Evolutionary conservation across 2,329 filamentous ascomycete species (phyloP).

Genomic region (Scopulariopsis brevicaulis): DNA sequence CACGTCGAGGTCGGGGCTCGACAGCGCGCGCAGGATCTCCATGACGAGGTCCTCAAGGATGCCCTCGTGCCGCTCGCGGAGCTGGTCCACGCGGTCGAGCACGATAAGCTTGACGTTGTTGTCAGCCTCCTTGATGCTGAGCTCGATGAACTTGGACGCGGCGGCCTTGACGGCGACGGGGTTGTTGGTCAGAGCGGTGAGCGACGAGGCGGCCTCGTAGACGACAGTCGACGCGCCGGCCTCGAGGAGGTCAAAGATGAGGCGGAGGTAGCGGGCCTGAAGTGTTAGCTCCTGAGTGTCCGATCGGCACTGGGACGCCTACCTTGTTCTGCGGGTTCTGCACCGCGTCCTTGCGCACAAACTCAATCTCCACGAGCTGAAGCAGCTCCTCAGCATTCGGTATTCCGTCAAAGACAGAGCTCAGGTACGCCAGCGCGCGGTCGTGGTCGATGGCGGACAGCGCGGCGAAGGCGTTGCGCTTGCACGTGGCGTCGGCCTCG

Average conservation of each 20-base stretch:
- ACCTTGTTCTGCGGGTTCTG: slow-evolving; percentile 93
- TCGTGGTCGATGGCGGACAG: slow-evolving; percentile 87
- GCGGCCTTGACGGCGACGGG: slow-evolving; percentile 96
- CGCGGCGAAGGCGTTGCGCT: slow-evolving; percentile 93
- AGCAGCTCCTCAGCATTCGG: slow-evolving; percentile 89
- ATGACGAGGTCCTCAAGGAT: slow-evolving; percentile 89
- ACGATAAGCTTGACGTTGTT: slow-evolving; percentile 99
- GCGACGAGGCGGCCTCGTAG: slow-evolving; percentile 91
- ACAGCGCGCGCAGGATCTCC: slow-evolving; percentile 91
- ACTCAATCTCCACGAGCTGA: slow-evolving; percentile 89
- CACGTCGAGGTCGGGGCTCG: slow-evolving; percentile 92
- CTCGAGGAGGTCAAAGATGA: slow-evolving; percentile 95
- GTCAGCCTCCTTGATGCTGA: slow-evolving; percentile 94
- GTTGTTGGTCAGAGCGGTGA: slow-evolving; percentile 90
- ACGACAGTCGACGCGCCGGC: slow-evolving; percentile 89
- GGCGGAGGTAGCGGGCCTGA: slow-evolving; percentile 75
- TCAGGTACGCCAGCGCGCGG: slow-evolving; percentile 79
- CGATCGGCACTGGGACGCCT: slow-evolving; percentile 11
- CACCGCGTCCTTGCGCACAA: slow-evolving; percentile 95
- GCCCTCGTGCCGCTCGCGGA: slow-evolving; percentile 80
- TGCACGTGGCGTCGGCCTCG: slow-evolving; percentile 91
- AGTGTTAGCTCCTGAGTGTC: slow-evolving; percentile 14
- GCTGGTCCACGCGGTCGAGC: slow-evolving; percentile 80
- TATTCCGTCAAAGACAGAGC: slow-evolving; percentile 82
- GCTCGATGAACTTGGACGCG: slow-evolving; percentile 89